A percentile compares a stretch with the other conserved stretches of the same genome.
These are phyloP conservation scores for Saccharomyces jurei DNA, from an alignment of 805 yeast species.

Conservation along the genomic window DNA sequence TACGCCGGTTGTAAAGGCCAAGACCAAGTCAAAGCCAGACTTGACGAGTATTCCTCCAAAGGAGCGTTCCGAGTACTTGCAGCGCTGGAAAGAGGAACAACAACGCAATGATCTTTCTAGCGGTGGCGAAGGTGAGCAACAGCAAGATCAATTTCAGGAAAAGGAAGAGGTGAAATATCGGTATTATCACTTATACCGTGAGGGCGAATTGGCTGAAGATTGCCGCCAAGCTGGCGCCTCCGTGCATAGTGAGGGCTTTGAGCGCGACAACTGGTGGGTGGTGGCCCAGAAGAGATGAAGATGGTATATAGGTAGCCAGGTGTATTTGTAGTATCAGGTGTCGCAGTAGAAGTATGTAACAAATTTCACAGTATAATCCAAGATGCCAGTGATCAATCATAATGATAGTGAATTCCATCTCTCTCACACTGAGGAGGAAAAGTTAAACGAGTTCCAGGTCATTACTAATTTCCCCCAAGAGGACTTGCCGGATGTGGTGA, in stretches of 20 bases:
- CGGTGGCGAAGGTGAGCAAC: constrained; percentile 17
- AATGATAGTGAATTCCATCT: constrained; percentile 24
- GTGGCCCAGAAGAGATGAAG: constrained; percentile 32
- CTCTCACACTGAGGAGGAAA: constrained; percentile 37
- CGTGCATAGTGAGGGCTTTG: constrained; percentile 71
- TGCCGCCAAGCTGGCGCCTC: constrained; percentile 62
- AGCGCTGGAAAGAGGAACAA: constrained; percentile 16
- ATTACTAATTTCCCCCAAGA: constrained; percentile 43
- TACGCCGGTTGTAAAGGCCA: constrained; percentile 8
- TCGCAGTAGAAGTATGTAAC: not conserved
- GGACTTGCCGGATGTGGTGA: constrained; percentile 39
- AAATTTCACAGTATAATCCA: not conserved
- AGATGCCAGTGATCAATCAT: constrained; percentile 23
- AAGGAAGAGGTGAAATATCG: constrained; percentile 57
- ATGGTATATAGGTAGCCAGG: not conserved
- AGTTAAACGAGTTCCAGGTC: constrained; percentile 41
- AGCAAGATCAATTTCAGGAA: constrained; percentile 23
- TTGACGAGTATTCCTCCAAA: constrained; percentile 20
- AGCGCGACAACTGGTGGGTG: constrained; percentile 92
- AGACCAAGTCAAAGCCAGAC: constrained; percentile 19
- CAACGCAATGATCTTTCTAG: constrained; percentile 17
- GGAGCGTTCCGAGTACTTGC: constrained; percentile 24
- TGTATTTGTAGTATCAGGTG: not conserved
- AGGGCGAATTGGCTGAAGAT: constrained; percentile 76
- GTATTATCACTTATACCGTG: constrained; percentile 76